Evolutionary conservation across 176 grass and related monocot species (phyloP).

Genomic region (Microstegium vimineum): DNA sequence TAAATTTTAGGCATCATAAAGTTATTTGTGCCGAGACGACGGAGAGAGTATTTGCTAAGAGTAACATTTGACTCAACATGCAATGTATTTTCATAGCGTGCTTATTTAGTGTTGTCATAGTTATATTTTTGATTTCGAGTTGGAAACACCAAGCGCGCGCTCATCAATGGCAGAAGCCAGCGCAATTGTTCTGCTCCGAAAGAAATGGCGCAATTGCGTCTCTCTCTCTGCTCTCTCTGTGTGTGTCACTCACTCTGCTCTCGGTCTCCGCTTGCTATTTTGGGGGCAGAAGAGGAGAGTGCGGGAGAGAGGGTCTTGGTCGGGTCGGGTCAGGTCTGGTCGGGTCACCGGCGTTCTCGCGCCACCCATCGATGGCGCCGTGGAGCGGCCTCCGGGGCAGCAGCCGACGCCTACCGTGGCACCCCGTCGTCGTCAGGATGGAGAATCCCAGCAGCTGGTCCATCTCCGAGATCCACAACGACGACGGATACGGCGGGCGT

Average conservation of each 20-base stretch:
- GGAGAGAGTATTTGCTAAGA: too few relatives aligned
- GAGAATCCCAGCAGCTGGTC: slow-evolving; percentile 84
- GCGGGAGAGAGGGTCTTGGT: neutral
- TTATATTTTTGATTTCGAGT: too few relatives aligned
- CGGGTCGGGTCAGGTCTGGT: neutral
- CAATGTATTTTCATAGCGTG: too few relatives aligned
- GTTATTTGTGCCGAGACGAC: too few relatives aligned
- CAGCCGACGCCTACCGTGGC: slow-evolving; percentile 49
- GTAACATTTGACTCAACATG: too few relatives aligned
- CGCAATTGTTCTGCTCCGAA: too few relatives aligned
- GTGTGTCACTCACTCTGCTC: slow-evolving; percentile 1
- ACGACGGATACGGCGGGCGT: neutral
- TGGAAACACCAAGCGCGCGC: too few relatives aligned
- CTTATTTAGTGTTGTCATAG: too few relatives aligned
- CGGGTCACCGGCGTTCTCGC: neutral
- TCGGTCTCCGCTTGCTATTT: slow-evolving; percentile 18
- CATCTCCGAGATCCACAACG: slow-evolving; percentile 56
- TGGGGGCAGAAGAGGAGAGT: neutral
- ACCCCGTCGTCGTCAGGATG: slow-evolving; percentile 88
- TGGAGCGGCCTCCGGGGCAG: slow-evolving; percentile 47
- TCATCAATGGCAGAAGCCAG: too few relatives aligned
- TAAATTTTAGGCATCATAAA: too few relatives aligned
- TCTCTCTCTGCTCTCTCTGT: too few relatives aligned
- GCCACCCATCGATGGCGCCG: slow-evolving; percentile 47
- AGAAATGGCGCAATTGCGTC: too few relatives aligned